phyloP scores from a whole-genome alignment of 106 monocot genomes.

The Apostasia ramifera region DNA sequence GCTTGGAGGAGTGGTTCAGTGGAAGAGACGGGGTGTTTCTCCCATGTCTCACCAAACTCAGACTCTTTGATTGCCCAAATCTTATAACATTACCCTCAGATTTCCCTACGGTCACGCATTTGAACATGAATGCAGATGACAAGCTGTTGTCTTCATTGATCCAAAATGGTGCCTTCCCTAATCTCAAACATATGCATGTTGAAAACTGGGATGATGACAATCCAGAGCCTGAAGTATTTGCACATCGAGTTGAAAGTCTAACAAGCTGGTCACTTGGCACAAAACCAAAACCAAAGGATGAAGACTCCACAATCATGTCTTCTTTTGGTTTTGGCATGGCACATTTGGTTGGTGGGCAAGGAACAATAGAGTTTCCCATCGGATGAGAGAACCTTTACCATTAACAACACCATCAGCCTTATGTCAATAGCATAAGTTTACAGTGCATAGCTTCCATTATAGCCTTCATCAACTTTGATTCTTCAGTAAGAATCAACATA shows the following conservation, averaged over 20 bases:
- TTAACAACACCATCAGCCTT: too few relatives aligned
- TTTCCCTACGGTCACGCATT: slow-evolving; percentile 5
- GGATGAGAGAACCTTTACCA: not conserved
- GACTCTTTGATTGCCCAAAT: slow-evolving; percentile 8
- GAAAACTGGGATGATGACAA: not conserved
- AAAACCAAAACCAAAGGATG: not conserved
- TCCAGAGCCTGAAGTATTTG: slow-evolving; percentile 1
- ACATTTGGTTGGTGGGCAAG: not conserved
- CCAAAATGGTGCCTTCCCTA: slow-evolving; percentile 9
- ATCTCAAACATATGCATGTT: slow-evolving; percentile 9
- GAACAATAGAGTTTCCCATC: not conserved
- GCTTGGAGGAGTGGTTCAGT: slow-evolving; percentile 15
- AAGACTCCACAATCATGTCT: not conserved
- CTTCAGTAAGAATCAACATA: too few relatives aligned
- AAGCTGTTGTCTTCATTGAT: slow-evolving; percentile 14
- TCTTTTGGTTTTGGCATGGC: not conserved
- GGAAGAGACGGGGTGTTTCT: not conserved
- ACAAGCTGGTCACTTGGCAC: not conserved
- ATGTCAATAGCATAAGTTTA: too few relatives aligned
- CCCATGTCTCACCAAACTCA: slow-evolving; percentile 15
- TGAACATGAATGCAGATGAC: slow-evolving; percentile 6
- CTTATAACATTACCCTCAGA: slow-evolving; percentile 12
- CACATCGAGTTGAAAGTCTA: not conserved
- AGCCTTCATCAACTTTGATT: too few relatives aligned
- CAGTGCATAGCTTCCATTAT: too few relatives aligned